Base-by-base conservation (phyloP, 176 grass and related monocot genomes). In the Tillandsia leiboldiana region DNA sequence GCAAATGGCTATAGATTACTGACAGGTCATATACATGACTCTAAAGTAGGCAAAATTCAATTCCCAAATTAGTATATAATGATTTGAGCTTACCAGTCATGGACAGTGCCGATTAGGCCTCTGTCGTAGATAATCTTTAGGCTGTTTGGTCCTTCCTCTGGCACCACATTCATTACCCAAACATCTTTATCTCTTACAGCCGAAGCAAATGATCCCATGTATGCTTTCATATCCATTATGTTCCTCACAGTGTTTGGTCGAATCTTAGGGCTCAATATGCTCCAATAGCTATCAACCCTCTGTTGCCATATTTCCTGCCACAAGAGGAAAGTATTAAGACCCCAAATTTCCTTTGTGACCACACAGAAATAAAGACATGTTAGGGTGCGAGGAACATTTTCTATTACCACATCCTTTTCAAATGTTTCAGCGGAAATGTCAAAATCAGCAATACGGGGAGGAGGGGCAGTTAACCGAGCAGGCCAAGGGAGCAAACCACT, bases 211-310 rank as follows among this genome's bases (percentile, higher is more conserved):
- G 93, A 96, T 71, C 93, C 93, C 80, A 92, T 77, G 66, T 90
- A 86, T 73, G 93, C 93, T 78, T 96, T 96, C 93, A 96, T 96
- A 74, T 96, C 93, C 93, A 96, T 96, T 53, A 92, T 72, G 52
- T 96, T 96, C 87, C 93, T 89, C 72, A 96, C 77, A 63, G 86
- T 77, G 50, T 96, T 79, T 58, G 81, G 76, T 71, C 80, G 83
- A 72, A 96, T 80, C 70, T 96, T 92, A 49, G 81, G 14, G 33
- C 81, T 51, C 77, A 96, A 67, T 70, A 96, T 77, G 76, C 72
- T 92, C 93, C 93, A 96, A 49, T 96, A 96, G 8, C 75, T 89
- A 18, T 85, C 86, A 70, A 96, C 89, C 68, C 86, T 87, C 77
- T 83, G 89, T 61, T 87, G 93, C 93, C 93, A 96, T 33, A 85